These are phyloP conservation scores for Calocybe indica DNA, from an alignment of 768 basidiomycete species.

Conservation along the genomic window DNA sequence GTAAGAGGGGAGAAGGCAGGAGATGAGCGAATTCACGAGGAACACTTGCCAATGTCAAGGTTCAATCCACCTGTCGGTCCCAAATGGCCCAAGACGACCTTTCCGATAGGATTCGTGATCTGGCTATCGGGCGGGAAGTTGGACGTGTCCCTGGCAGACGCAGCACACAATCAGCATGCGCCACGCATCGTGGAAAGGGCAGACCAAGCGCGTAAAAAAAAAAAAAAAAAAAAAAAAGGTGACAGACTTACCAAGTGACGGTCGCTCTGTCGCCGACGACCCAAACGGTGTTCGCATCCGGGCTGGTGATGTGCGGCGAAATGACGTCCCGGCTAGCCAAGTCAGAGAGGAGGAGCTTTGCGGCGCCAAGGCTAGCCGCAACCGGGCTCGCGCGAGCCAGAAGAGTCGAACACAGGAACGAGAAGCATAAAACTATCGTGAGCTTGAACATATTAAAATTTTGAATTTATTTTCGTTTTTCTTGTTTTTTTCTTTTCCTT, in stretches of 20 bases:
- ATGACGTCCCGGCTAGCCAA: slow-evolving; percentile 39
- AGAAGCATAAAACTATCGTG: neutral
- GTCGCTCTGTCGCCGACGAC: slow-evolving; percentile 35
- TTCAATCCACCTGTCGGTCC: slow-evolving; percentile 39
- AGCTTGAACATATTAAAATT: too few relatives aligned
- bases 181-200: neutral
- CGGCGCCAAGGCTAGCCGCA: too few relatives aligned
- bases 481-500: too few relatives aligned
- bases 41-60: slow-evolving; percentile 42
- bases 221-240: neutral
- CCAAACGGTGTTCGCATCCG: slow-evolving; percentile 44
- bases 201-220: neutral
- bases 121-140: slow-evolving; percentile 36
- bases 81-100: slow-evolving; percentile 45
- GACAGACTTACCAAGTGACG: slow-evolving; percentile 45
- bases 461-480: too few relatives aligned
- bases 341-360: too few relatives aligned
- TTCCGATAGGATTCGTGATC: slow-evolving; percentile 43
- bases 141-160: slow-evolving; percentile 41
- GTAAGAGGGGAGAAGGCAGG: neutral
- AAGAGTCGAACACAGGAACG: neutral
- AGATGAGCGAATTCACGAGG: neutral
- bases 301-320: slow-evolving; percentile 43
- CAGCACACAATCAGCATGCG: neutral
- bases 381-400: slow-evolving; percentile 27